A percentile compares a stretch with the other conserved stretches of the same genome.
Evolutionary conservation across 768 basidiomycete species (phyloP).

Genomic region (Tephrocybe sp.): DNA sequence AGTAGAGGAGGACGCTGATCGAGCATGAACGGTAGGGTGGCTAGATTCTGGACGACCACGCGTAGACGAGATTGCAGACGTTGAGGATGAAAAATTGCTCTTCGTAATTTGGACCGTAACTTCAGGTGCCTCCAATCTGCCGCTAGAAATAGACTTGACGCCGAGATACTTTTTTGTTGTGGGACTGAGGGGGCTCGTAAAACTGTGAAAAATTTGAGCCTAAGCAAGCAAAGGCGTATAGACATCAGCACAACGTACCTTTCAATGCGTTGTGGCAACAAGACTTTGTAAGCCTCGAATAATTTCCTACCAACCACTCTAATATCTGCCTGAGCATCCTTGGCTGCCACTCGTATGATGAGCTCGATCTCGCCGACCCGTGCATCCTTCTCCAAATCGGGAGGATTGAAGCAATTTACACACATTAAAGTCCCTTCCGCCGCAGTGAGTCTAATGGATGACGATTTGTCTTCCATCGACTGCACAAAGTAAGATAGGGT

Average conservation of each 20-base stretch:
- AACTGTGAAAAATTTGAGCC: conserved; percentile 43
- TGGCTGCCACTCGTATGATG: conserved; percentile 64
- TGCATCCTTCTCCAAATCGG: conserved; percentile 71
- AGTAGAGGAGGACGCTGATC: conserved; percentile 28
- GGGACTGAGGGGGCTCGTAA: conserved; percentile 71
- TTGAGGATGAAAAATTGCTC: conserved; percentile 19
- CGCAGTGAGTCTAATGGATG: conserved; percentile 60
- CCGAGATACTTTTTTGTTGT: conserved; percentile 77
- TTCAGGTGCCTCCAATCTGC: conserved; percentile 19
- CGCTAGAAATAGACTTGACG: conserved; percentile 28
- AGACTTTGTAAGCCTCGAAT: conserved; percentile 72
- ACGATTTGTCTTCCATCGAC: conserved; percentile 67
- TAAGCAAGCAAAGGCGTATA: conserved; percentile 1
- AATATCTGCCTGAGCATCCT: conserved; percentile 76
- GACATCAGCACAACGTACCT: conserved; percentile 38
- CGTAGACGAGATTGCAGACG: conserved; percentile 25
- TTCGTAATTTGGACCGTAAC: conserved; percentile 12
- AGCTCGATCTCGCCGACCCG: conserved; percentile 67
- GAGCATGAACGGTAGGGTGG: conserved; percentile 15
- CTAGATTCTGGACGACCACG: conserved; percentile 11
- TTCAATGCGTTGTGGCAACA: conserved; percentile 69
- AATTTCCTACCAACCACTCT: conserved; percentile 68
- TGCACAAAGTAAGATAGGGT: conserved; percentile 63
- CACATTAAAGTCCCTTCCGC: conserved; percentile 66
- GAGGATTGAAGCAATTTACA: conserved; percentile 76